Evolutionary conservation across 306 rosid genomes (phyloP), one percentile per base, ranked within the genome.

Genomic region (Prunus dulcis): DNA sequence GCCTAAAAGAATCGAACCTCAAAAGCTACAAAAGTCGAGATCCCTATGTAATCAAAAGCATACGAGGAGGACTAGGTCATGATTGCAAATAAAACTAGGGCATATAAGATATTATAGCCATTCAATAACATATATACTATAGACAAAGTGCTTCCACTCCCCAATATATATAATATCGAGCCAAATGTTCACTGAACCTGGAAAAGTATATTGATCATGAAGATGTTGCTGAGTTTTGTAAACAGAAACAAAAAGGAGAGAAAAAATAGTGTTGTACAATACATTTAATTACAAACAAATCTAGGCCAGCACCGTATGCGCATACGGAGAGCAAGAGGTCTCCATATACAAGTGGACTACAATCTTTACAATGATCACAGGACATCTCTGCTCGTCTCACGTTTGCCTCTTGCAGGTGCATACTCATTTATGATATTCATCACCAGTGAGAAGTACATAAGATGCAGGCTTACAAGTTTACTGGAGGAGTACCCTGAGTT

Each of bases 401-500:
- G 76, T 51, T 62, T 57, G 80, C 74, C 51, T 64, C 46, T 15
- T 38, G 41, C 65, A 34, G 69, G 78, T 64, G 43, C 38, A 75
- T 18, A 18, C 17, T 51, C 55, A 10, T 47, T 12, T 68, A 25
- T 4, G 38, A 38, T 17, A 61, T 57, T 41, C 73, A 64, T 72
- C 61, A 50, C 75, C 63, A 72, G 61, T 11, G 63, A 61, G 73
- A 65, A 69, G 30, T 46, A 34, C 51, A n/a, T 19, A 6, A 0
- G 27, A 27, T 61, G 84, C 41, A 87, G 64, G 83, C 80, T 90
- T 84, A 94, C 88, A 91, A 78, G 80, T 78, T 89, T 83, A 94
- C 96, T 3, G 98, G 91, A 79, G 98, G 97, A 81, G 84, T 85
- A 69, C 91, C 98, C 97, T 91, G 86, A 56, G 79, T 72, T 76